Percentiles rank a stretch among this genome's conserved stretches.
Conservation (phyloP, 176 grass and related monocot genomes). For the Urochloa ruziziensis region DNA sequence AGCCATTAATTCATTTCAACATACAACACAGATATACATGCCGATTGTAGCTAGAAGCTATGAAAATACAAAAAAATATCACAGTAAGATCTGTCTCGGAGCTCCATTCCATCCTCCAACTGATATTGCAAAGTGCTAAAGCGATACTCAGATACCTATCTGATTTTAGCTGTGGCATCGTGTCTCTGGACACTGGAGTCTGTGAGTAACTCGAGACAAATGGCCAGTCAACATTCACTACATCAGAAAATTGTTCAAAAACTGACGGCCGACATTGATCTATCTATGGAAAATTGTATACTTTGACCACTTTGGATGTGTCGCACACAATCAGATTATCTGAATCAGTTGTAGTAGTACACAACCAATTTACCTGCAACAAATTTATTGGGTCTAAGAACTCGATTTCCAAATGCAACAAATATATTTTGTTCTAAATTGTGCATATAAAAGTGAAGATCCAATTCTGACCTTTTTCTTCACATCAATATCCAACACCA, state of each 20-base stretch:
- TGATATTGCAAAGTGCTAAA: neutral
- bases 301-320: slow-evolving; percentile 88
- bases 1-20: neutral
- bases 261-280: neutral
- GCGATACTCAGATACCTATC: neutral
- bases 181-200: neutral
- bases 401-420: neutral
- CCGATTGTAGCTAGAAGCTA: neutral
- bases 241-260: neutral
- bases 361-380: slow-evolving; percentile 88
- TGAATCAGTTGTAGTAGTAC: slow-evolving; percentile 69
- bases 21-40: slow-evolving; percentile 20
- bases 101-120: neutral
- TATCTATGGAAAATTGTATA: slow-evolving; percentile 53
- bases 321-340: slow-evolving; percentile 91
- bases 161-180: neutral
- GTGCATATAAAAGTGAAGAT: slow-evolving; percentile 15
- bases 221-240: slow-evolving; percentile 6
- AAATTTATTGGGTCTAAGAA: slow-evolving; percentile 20
- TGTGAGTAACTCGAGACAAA: neutral
- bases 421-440: neutral
- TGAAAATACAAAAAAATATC: neutral
- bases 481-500: slow-evolving; percentile 66
- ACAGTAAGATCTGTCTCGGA: neutral
- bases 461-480: slow-evolving; percentile 68